Conservation (phyloP, 1,284 basidiomycete genomes). For the Pulchroboletus neoregius region DNA sequence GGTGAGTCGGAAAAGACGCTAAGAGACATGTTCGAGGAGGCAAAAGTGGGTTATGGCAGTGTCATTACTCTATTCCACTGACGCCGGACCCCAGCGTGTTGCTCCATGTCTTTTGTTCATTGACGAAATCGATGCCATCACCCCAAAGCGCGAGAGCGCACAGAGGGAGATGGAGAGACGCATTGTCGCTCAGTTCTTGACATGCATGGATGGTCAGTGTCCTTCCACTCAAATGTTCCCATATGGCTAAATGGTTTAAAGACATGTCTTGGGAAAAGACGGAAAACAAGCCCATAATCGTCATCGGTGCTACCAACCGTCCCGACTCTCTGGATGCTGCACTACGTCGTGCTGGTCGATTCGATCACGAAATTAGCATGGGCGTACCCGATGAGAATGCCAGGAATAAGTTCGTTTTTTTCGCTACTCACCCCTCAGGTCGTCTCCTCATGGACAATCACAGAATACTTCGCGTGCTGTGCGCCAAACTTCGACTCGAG, state of each 20-base stretch:
- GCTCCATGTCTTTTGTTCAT: constrained; percentile 92
- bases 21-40: constrained; percentile 94
- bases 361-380: constrained; percentile 98
- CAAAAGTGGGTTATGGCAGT: constrained; percentile 50
- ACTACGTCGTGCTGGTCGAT: constrained; percentile 87
- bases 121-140: constrained; percentile 98
- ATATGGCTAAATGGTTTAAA: constrained; percentile 27
- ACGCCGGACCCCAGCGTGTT: constrained; percentile 51
- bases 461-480: constrained; percentile 81
- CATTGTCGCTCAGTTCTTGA: constrained; percentile 95
- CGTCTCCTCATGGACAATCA: neutral
- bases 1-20: constrained; percentile 97
- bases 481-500: constrained; percentile 68
- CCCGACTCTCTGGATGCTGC: constrained; percentile 95
- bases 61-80: constrained; percentile 1
- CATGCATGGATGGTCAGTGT: constrained; percentile 89
- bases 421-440: neutral
- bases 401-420: constrained; percentile 75
- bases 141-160: constrained; percentile 94
- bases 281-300: constrained; percentile 85
- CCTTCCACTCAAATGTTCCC: neutral
- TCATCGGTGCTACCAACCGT: constrained; percentile 95
- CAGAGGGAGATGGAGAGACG: constrained; percentile 97
- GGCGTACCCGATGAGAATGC: constrained; percentile 92
- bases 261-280: constrained; percentile 91